phyloP scores from a whole-genome alignment of 352 stramenopile genomes.

The Pythium aphanidermatum region DNA sequence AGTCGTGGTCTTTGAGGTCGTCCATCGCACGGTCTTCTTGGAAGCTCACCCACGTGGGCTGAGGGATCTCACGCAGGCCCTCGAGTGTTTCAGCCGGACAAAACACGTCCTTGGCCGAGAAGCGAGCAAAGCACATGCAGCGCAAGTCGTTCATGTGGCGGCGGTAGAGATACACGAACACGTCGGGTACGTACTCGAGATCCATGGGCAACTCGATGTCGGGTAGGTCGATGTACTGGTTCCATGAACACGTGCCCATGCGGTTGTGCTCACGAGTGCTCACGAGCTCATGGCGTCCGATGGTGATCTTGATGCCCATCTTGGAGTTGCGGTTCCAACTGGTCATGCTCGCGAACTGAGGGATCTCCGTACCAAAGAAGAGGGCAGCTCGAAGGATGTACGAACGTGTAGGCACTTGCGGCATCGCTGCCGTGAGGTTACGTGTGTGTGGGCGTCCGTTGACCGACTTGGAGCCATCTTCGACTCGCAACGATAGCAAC shows the following conservation, averaged over 20 bases:
- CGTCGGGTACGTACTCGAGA: conserved; percentile 70
- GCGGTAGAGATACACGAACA: conserved; percentile 85
- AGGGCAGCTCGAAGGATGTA: conserved; percentile 75
- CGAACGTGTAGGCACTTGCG: conserved; percentile 58
- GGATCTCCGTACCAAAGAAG: conserved; percentile 69
- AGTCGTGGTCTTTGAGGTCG: conserved; percentile 64
- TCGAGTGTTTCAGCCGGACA: too few species aligned
- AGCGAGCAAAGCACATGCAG: conserved; percentile 75
- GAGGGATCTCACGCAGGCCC: conserved; percentile 39
- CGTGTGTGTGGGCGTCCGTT: conserved; percentile 83
- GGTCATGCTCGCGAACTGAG: conserved; percentile 61
- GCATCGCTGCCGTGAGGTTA: conserved; percentile 60
- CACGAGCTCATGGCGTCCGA: conserved; percentile 53
- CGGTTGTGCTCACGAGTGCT: conserved; percentile 56
- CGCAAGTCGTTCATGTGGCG: conserved; percentile 55
- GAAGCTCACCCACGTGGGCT: conserved; percentile 70
- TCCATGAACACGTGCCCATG: conserved; percentile 83
- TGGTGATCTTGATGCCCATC: conserved; percentile 71
- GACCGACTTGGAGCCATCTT: conserved; percentile 61
- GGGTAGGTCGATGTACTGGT: too few species aligned
- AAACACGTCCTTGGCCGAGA: conserved; percentile 71
- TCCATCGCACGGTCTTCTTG: conserved; percentile 80
- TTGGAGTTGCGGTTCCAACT: conserved; percentile 66
- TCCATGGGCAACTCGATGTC: too few species aligned
- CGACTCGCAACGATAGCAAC: conserved; percentile 67